Conservation (phyloP, 2,329 filamentous ascomycete genomes). For the Chaetomium sp. region DNA sequence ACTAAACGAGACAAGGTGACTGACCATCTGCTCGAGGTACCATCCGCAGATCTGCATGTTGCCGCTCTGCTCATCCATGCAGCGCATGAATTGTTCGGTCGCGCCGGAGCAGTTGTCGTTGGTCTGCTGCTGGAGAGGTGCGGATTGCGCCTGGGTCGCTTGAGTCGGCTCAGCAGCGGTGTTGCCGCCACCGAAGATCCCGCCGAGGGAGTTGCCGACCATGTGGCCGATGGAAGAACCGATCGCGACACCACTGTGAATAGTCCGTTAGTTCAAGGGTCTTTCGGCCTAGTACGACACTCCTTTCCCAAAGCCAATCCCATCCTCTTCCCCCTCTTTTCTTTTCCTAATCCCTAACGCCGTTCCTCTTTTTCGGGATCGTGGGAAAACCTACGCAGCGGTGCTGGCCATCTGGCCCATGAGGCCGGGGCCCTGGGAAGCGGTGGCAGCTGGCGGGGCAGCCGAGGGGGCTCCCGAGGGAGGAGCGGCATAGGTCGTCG, state of each 20-base stretch:
- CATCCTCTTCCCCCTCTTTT: too few species aligned
- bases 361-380: too few species aligned
- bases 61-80: constrained; percentile 91
- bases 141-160: constrained; percentile 34
- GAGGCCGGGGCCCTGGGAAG: constrained; percentile 68
- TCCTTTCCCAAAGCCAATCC: background rate
- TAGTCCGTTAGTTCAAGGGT: constrained; percentile 22
- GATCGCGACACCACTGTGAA: constrained; percentile 81
- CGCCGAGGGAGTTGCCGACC: constrained; percentile 87
- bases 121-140: constrained; percentile 44
- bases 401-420: constrained; percentile 97
- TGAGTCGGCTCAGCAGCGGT: constrained; percentile 47
- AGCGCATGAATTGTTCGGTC: constrained; percentile 81
- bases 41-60: constrained; percentile 95
- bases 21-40: constrained; percentile 86
- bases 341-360: too few species aligned
- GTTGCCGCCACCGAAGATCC: constrained; percentile 71
- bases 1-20: constrained; percentile 20
- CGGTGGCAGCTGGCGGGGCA: constrained; percentile 33
- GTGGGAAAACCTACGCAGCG: constrained; percentile 61
- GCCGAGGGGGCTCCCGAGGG: constrained; percentile 39
- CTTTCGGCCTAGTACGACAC: background rate
- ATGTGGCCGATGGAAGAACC: constrained; percentile 94
- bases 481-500: constrained; percentile 56
- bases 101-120: constrained; percentile 69